Conservation (phyloP, 371 early-diverging fungal species). For the Haplosporangium sp. region DNA sequence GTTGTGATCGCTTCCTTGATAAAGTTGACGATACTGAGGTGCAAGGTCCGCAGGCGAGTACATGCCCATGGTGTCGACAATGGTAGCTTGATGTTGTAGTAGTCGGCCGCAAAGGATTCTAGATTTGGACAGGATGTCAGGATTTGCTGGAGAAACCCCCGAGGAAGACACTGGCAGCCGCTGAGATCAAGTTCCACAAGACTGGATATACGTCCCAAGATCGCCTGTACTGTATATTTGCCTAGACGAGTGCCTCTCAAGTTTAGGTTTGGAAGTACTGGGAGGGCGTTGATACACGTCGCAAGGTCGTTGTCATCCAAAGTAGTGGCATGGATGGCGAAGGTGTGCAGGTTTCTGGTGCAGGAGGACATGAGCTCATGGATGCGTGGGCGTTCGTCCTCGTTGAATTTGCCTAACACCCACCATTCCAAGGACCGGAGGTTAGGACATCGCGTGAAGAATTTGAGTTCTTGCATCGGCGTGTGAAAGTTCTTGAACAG, state of each 20-base stretch:
- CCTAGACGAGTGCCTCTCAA: conserved; percentile 9
- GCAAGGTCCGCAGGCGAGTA: conserved; percentile 3
- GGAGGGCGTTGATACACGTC: conserved; percentile 7
- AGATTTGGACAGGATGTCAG: conserved; percentile 5
- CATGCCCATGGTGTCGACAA: conserved; percentile 12
- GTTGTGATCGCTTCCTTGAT: neutral
- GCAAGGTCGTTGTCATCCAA: conserved; percentile 18
- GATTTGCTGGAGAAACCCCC: conserved; percentile 3
- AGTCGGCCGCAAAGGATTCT: conserved; percentile 14
- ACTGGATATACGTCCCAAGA: conserved; percentile 1
- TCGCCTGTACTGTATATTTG: neutral
- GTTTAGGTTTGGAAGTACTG: conserved; percentile 10
- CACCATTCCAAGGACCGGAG: conserved; percentile 15
- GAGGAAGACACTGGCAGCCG: neutral
- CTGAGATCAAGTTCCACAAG: conserved; percentile 21
- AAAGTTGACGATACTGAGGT: conserved; percentile 13
- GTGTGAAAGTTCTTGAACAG: conserved; percentile 17
- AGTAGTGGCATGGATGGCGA: conserved; percentile 2
- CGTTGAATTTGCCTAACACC: neutral
- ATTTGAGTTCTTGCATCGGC: conserved; percentile 16
- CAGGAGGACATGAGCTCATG: conserved; percentile 3
- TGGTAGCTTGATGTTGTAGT: conserved; percentile 4
- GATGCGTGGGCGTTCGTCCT: neutral
- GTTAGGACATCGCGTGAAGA: conserved; percentile 9
- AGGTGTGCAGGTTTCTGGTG: neutral